Evolutionary conservation across 2,329 filamentous ascomycete genomes (phyloP).

Genomic region (Stylonectria norvegica): DNA sequence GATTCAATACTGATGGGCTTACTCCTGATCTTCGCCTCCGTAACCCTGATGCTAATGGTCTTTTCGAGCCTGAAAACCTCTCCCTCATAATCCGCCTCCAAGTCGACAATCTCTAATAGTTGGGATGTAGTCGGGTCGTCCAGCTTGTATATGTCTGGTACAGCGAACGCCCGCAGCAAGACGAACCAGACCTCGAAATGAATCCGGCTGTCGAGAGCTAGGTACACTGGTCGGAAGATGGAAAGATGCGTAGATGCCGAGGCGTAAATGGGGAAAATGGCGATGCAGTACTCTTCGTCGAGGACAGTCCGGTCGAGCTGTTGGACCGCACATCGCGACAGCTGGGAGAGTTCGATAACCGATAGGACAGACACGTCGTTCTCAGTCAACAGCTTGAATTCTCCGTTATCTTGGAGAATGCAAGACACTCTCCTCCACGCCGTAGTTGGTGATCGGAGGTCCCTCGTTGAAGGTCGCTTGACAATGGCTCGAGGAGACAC

Average conservation of each 20-base stretch:
- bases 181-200: constrained; percentile 99
- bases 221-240: constrained; percentile 81
- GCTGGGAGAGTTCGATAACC: constrained; percentile 80
- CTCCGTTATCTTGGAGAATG: constrained; percentile 90
- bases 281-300: constrained; percentile 90
- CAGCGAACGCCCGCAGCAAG: constrained; percentile 81
- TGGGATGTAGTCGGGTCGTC: constrained; percentile 43
- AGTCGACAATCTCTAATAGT: constrained; percentile 39
- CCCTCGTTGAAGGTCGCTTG: constrained; percentile 55
- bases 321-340: constrained; percentile 88
- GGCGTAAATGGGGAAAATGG: constrained; percentile 91
- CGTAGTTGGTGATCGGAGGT: constrained; percentile 50
- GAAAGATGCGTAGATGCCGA: constrained; percentile 68
- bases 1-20: constrained; percentile 24
- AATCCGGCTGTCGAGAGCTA: constrained; percentile 80
- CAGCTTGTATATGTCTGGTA: constrained; percentile 81
- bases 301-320: constrained; percentile 85
- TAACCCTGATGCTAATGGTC: constrained; percentile 54
- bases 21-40: constrained; percentile 59
- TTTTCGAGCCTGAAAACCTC: constrained; percentile 62
- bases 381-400: constrained; percentile 86
- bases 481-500: constrained; percentile 54
- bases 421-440: constrained; percentile 88
- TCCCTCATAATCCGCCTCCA: constrained; percentile 39
- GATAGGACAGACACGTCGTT: constrained; percentile 77